Evolutionary conservation across 192 early-diverging fungal genomes (phyloP).

Genomic region (Funneliformis geosporum): DNA sequence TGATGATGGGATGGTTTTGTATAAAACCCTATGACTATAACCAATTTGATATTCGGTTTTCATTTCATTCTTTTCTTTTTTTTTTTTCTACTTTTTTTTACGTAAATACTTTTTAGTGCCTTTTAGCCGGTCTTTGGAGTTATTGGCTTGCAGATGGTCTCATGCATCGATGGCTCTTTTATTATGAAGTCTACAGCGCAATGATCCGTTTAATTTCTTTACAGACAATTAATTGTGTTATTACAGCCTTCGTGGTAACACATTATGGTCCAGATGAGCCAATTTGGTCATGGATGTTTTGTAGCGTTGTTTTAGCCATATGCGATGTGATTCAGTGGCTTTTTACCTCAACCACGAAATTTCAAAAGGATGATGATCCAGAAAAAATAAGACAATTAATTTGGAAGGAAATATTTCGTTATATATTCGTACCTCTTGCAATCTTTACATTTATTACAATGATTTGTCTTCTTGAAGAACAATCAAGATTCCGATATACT

Average conservation of each 20-base stretch:
- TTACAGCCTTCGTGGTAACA: constrained; percentile 49
- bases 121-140: constrained; percentile 59
- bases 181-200: constrained; percentile 55
- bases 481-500: constrained; percentile 42
- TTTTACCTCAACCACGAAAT: constrained; percentile 35
- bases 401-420: constrained; percentile 33
- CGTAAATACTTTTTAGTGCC: constrained; percentile 47
- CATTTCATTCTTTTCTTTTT: not conserved
- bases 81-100: not conserved
- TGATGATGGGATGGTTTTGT: not conserved
- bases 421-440: constrained; percentile 50
- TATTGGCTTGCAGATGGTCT: constrained; percentile 56
- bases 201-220: constrained; percentile 55
- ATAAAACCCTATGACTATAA: not conserved
- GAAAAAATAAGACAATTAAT: constrained; percentile 26
- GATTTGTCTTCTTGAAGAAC: constrained; percentile 51
- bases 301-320: constrained; percentile 47
- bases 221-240: constrained; percentile 54
- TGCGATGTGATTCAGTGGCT: constrained; percentile 46
- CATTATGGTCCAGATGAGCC: constrained; percentile 58
- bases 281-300: constrained; percentile 59
- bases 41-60: not conserved
- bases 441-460: constrained; percentile 57
- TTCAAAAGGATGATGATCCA: constrained; percentile 12
- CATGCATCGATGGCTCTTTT: constrained; percentile 58